Percentiles rank a stretch among this genome's conserved stretches.
phyloP scores from a whole-genome alignment of 257 asterid genomes.

The Solanum sejunctum region DNA sequence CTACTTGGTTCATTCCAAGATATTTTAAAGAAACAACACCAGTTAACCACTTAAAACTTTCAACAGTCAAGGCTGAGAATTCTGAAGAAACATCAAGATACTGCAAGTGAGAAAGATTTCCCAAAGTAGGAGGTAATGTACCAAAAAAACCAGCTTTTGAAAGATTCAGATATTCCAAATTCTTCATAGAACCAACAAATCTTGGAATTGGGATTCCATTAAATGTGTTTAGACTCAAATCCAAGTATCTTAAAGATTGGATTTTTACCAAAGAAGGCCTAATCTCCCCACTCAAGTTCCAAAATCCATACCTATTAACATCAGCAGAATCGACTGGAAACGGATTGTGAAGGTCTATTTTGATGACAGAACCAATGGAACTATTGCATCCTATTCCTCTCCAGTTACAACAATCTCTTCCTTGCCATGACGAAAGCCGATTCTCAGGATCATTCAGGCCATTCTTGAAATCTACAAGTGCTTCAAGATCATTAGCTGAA shows the following conservation, averaged over 20 bases:
- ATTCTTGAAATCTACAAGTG: conserved; percentile 37
- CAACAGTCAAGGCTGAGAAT: conserved; percentile 5
- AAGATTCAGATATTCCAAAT: conserved; percentile 27
- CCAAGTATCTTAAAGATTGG: conserved; percentile 22
- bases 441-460: conserved; percentile 40
- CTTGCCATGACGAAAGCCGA: conserved; percentile 32
- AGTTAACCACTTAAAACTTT: conserved; percentile 21
- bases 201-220: conserved; percentile 25
- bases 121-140: conserved; percentile 17
- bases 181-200: conserved; percentile 28
- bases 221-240: conserved; percentile 40
- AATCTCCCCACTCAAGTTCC: conserved; percentile 47
- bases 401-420: conserved; percentile 34
- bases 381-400: conserved; percentile 25
- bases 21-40: conserved; percentile 25
- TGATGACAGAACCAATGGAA: conserved; percentile 11
- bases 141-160: conserved; percentile 39
- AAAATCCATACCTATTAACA: conserved; percentile 17
- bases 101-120: conserved; percentile 32
- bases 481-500: conserved; percentile 13
- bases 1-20: conserved; percentile 26
- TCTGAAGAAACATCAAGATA: conserved; percentile 37
- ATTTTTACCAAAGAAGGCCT: conserved; percentile 31
- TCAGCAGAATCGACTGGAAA: background rate
- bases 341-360: conserved; percentile 27